Conservation (phyloP, 2,329 filamentous ascomycete species). For the Xylaria polymorpha region DNA sequence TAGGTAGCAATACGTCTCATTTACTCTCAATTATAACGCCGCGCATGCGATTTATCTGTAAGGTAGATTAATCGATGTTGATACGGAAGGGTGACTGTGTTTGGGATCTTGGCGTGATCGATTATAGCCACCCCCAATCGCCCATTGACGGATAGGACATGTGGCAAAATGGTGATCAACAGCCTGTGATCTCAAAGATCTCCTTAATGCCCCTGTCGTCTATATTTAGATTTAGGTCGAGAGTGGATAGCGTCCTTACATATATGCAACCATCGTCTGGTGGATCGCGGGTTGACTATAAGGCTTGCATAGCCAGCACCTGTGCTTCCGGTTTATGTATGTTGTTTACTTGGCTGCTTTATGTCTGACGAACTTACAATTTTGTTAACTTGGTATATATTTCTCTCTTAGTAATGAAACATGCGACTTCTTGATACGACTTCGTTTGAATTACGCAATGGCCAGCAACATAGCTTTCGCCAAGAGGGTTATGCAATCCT, state of each 20-base stretch:
- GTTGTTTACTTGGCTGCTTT: neutral
- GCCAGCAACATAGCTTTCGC: slow-evolving; percentile 5
- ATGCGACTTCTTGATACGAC: slow-evolving; percentile 23
- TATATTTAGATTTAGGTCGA: neutral
- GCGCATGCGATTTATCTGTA: too few species aligned
- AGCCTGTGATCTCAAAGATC: too few species aligned
- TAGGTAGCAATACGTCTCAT: too few species aligned
- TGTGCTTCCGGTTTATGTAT: neutral
- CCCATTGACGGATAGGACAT: too few species aligned
- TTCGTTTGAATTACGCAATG: slow-evolving; percentile 8
- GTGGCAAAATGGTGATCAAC: too few species aligned
- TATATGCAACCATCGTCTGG: neutral
- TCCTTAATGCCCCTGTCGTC: neutral
- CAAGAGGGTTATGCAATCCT: slow-evolving; percentile 37
- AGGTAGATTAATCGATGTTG: too few species aligned
- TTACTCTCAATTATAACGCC: too few species aligned
- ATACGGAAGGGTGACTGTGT: too few species aligned
- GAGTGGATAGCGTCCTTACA: neutral
- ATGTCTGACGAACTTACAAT: neutral
- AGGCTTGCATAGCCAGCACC: neutral
- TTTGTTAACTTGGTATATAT: neutral
- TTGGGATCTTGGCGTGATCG: too few species aligned
- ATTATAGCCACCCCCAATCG: too few species aligned
- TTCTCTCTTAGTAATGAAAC: neutral
- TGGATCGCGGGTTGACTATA: neutral